A percentile compares a stretch with the other conserved stretches of the same genome.
phyloP scores from a whole-genome alignment of 768 basidiomycete species.

The Kwoniella dendrophila region DNA sequence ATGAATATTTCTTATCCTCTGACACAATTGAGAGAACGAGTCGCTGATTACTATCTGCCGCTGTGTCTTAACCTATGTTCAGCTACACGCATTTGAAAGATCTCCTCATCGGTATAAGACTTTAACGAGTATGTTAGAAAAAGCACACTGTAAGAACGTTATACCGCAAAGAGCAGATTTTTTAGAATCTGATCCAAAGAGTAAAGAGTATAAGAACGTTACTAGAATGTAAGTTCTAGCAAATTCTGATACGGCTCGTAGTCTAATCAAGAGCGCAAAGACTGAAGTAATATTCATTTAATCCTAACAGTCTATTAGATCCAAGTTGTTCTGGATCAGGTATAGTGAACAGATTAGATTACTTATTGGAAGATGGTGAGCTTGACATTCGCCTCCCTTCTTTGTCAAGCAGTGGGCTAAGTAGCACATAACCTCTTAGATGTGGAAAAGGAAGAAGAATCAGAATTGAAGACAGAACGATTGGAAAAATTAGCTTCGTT shows the following conservation, averaged over 20 bases:
- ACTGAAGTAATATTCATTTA: neutral
- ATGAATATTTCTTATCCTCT: constrained; percentile 21
- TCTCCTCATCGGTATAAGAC: constrained; percentile 80
- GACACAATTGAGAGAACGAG: neutral
- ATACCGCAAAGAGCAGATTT: constrained; percentile 79
- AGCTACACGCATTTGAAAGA: constrained; percentile 82
- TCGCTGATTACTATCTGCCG: constrained; percentile 56
- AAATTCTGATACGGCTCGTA: constrained; percentile 5
- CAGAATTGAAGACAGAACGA: constrained; percentile 65
- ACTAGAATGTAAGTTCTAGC: constrained; percentile 77
- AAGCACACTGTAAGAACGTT: constrained; percentile 80
- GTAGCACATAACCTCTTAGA: constrained; percentile 56
- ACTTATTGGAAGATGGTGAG: constrained; percentile 74
- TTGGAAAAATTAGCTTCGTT: constrained; percentile 82
- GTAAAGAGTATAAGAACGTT: constrained; percentile 65
- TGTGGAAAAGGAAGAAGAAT: constrained; percentile 58
- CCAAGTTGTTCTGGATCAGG: constrained; percentile 96
- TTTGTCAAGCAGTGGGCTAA: constrained; percentile 27
- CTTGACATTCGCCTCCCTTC: neutral
- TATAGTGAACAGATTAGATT: constrained; percentile 84
- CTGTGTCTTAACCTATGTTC: neutral
- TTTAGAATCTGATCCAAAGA: constrained; percentile 70
- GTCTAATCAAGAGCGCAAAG: neutral
- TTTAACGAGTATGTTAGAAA: constrained; percentile 79
- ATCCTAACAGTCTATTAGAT: constrained; percentile 71